These are phyloP conservation scores for Narthecium ossifragum DNA, from an alignment of 106 monocot species.

Conservation along the genomic window DNA sequence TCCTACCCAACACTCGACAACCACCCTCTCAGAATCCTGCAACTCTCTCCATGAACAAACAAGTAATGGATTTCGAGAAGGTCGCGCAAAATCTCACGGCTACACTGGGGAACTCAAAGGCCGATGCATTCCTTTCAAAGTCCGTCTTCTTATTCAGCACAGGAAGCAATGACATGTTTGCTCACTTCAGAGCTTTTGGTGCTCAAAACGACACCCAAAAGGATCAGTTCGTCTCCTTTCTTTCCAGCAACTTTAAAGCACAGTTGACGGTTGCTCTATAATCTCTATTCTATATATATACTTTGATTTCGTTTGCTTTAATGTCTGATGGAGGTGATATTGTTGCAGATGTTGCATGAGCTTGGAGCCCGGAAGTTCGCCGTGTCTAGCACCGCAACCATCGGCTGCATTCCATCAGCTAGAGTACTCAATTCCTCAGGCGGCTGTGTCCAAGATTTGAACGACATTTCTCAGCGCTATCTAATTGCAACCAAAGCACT, in stretches of 20 bases:
- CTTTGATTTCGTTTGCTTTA: not conserved
- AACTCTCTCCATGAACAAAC: not conserved
- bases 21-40: not conserved
- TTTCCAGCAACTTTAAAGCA: not conserved
- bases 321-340: not conserved
- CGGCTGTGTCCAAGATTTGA: conserved; percentile 12
- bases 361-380: conserved; percentile 29
- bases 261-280: not conserved
- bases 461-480: not conserved
- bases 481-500: conserved; percentile 3
- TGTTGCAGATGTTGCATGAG: conserved; percentile 14
- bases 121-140: not conserved
- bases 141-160: conserved; percentile 4
- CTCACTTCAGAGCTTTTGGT: not conserved
- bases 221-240: not conserved
- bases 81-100: not conserved
- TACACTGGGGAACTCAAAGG: not conserved
- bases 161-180: conserved; percentile 3
- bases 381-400: not conserved
- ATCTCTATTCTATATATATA: not conserved
- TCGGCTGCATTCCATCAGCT: conserved; percentile 16
- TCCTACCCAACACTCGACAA: too few species aligned
- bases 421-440: not conserved
- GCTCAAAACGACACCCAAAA: not conserved
- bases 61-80: not conserved